These are phyloP conservation scores for Cercospora sp. DNA, from an alignment of 2,329 filamentous ascomycete genomes.

Conservation along the genomic window DNA sequence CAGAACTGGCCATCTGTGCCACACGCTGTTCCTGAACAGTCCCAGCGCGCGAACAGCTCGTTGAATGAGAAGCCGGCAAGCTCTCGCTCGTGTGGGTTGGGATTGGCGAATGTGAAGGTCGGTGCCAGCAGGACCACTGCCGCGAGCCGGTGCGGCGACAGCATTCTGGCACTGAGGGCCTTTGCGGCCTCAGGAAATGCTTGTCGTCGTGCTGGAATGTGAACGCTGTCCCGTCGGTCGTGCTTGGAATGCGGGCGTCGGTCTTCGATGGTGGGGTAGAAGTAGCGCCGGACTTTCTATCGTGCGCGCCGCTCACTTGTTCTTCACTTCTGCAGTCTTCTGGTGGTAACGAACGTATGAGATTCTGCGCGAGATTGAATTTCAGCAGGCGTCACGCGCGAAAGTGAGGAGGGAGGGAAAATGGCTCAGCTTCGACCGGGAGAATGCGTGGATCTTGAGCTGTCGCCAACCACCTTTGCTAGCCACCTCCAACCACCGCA, in stretches of 20 bases:
- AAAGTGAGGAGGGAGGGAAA: constrained; percentile 4
- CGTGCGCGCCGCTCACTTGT: constrained; percentile 6
- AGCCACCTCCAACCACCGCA: constrained; percentile 7
- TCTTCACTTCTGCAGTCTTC: not conserved
- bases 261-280: constrained; percentile 8
- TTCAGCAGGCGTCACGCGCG: not conserved
- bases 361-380: not conserved
- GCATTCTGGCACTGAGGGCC: constrained; percentile 16
- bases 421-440: constrained; percentile 7
- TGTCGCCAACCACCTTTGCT: constrained; percentile 11
- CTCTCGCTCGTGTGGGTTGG: constrained; percentile 30
- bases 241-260: constrained; percentile 3
- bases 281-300: not conserved
- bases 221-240: not conserved
- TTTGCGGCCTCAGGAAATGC: constrained; percentile 13
- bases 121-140: constrained; percentile 33
- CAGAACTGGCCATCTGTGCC: constrained; percentile 56
- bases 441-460: not conserved
- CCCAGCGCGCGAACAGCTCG: constrained; percentile 39
- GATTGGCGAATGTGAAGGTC: constrained; percentile 31
- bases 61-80: constrained; percentile 38
- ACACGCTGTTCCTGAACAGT: constrained; percentile 51
- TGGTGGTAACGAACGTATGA: constrained; percentile 8
- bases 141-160: constrained; percentile 35
- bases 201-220: constrained; percentile 14